Evolutionary conservation across 2,329 filamentous ascomycete species (phyloP).

Genomic region (Phoma sp.): DNA sequence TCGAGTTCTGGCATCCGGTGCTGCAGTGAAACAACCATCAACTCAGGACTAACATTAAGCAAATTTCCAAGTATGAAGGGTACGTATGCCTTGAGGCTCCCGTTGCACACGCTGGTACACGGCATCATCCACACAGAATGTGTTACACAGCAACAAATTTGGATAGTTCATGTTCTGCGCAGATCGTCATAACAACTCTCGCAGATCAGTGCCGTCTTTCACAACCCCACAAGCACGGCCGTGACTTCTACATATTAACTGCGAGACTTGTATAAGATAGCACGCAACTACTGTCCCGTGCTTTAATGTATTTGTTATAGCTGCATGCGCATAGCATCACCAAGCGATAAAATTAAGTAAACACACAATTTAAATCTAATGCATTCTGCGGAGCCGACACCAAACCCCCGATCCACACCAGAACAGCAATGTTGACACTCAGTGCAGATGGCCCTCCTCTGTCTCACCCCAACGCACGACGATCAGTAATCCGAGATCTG

Average conservation of each 20-base stretch:
- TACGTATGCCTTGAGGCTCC: not conserved
- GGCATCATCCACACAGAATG: not conserved
- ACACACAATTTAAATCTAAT: not conserved
- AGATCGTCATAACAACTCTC: not conserved
- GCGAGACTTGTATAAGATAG: not conserved
- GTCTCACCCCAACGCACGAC: not conserved
- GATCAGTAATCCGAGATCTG: constrained; percentile 4
- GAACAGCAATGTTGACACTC: not conserved
- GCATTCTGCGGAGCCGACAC: too few relatives aligned
- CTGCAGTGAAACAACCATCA: too few relatives aligned
- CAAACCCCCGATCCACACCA: not conserved
- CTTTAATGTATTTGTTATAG: not conserved
- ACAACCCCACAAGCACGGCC: not conserved
- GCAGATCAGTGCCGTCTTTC: not conserved
- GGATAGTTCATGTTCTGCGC: not conserved
- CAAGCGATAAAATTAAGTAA: not conserved
- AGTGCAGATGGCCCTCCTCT: not conserved
- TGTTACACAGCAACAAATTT: not conserved
- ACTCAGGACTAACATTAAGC: not conserved
- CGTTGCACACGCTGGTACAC: not conserved
- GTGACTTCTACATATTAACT: not conserved
- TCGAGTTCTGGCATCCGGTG: too few relatives aligned
- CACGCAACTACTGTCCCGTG: not conserved
- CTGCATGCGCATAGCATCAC: not conserved
- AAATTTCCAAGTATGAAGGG: not conserved